Base-by-base conservation (phyloP, 768 basidiomycete genomes). In the Pleurotus cornucopiae region DNA sequence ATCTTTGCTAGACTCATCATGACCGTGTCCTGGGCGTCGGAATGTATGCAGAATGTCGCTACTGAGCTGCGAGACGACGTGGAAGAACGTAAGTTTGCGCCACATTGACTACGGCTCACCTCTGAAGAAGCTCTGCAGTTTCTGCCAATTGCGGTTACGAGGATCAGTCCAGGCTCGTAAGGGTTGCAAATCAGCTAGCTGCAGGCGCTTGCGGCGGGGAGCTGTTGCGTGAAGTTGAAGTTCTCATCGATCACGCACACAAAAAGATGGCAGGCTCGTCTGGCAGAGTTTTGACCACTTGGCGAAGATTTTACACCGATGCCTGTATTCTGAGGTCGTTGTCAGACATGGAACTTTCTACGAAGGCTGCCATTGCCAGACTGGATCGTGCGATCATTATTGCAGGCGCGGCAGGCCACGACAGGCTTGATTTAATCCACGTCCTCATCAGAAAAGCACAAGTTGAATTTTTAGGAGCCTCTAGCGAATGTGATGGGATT, bases 301-400 rank as follows among this genome's bases (percentile, higher is more conserved):
- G 88, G 85, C 77, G 89, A 46, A 75, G 81, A 49, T 62, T 93
- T 12, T 93, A 92, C 68, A 88, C 90, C 41, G 91, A 96, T 61
- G 78, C 84, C 7, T 81, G 78, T 52, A 72, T 96, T 40, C 67
- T 92, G 41, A 76, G 75, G 58, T 75, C 76, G 4, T 70, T 88
- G 62, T 64, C 71, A 30, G 70, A 76, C 61, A 34, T 72, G 44
- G 51, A 62, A 26, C 60, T 64, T 2, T 60, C 63, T 2, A 73
- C 70, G 9, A 59, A 73, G 58, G 74, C 73, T 45, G 74, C 79
- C 20, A 79, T 98, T 39, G 72, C 74, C 4, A 70, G 76, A 12
- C 71, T 98, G 21, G 97, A 99, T 65, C 78, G 76, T 60, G 86
- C 88, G 1, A 85, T 98, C 60, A 85, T 98, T 59, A 77, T 95